Conservation (phyloP, 257 asterid genomes). For the Penstemon newberryi region DNA sequence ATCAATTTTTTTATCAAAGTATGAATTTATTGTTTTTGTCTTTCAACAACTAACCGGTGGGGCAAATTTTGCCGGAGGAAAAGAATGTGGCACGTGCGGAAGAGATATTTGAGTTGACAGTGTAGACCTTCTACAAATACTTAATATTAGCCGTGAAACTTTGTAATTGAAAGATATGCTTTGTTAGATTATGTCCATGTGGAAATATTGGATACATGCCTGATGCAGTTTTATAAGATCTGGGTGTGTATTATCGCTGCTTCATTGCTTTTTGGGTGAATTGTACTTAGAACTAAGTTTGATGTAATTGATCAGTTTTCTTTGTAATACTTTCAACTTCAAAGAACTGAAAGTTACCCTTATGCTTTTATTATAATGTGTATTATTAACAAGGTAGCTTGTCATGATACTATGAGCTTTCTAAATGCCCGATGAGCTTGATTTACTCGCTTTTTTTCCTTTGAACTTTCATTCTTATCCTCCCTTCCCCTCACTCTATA, state of each 20-base stretch:
- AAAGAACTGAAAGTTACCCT: neutral
- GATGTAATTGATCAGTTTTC: neutral
- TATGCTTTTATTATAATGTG: neutral
- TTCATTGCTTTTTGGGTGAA: neutral
- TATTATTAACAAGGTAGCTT: neutral
- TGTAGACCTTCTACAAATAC: neutral
- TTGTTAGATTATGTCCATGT: neutral
- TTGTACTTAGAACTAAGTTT: neutral
- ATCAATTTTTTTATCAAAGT: too few relatives aligned
- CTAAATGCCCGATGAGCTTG: neutral
- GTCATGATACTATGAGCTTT: constrained; percentile 8
- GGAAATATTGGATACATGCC: neutral
- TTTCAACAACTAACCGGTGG: neutral
- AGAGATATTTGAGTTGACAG: neutral
- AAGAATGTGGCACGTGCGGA: neutral
- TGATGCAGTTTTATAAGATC: neutral
- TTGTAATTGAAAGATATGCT: neutral
- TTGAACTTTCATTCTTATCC: neutral
- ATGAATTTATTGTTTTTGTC: neutral
- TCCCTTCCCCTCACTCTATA: neutral
- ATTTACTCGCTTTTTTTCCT: neutral
- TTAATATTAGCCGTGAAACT: neutral
- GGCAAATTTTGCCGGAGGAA: neutral
- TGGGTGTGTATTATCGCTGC: neutral
- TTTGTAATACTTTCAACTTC: neutral